Evolutionary conservation across 345 rosid genomes (phyloP), one percentile per base, ranked within the genome.

Genomic region (Turnera subulata): DNA sequence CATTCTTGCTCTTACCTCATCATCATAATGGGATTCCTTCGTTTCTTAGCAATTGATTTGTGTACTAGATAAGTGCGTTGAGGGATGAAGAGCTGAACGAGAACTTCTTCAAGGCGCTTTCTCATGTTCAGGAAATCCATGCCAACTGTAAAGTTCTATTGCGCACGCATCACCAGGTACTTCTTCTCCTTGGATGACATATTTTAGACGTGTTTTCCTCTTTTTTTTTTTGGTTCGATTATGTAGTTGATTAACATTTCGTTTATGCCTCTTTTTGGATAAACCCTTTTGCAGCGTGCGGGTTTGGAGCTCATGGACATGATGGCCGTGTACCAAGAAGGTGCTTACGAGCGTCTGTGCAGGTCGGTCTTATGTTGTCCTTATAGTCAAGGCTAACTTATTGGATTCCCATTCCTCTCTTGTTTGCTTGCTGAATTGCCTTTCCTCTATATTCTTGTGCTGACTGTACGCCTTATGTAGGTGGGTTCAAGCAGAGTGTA

Each of bases 401-500:
- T 48, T 37, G 13, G 37, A 49, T 12, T 12, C 18, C 47, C 18
- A 12, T 40, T 7, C 10, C 38, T 50, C 49, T 25, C 44, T 22
- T 53, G 17, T 18, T 22, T 45, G 6, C 35, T 35, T 24, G 12
- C 14, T 12, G 0, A 5, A 11, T 49, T 6, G 1, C 17, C 53
- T 49, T 26, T 49, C 17, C 12, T 49, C n/a, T n/a, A n/a, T 49
- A 5, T 10, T 21, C 6, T 13, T 11, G 21, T 6, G 21, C n/a
- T 24, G 16, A 53, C 15, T 55, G 43, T 67, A 50, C 48, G 64
- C 65, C 68, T 25, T 65, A 18, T 76, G 55, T 63, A 85, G 99
- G 92, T 93, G 99, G 99, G 96, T 93, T 68, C 97, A 93, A 81
- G 89, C 90, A 24, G 95, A 93, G 79, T 93, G 97, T 78, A 82